Evolutionary conservation across 495 filamentous ascomycete species (phyloP), one percentile per base, ranked within the genome.

Genomic region (Tirmania nivea): DNA sequence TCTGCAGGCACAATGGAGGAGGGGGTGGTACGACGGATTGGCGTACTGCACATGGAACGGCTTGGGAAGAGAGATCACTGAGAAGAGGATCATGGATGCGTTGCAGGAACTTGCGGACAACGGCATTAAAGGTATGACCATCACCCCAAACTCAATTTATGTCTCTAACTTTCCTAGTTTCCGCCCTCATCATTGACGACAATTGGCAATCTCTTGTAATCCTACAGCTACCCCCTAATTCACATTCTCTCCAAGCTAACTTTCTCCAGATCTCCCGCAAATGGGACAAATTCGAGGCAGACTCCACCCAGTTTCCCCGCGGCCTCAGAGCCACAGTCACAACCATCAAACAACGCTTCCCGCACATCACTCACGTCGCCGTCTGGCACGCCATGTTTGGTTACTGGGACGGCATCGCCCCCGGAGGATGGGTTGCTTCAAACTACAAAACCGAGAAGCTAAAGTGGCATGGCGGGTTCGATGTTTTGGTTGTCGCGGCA

Each of bases 311-410:
- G 5, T 97, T 97, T 55, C 90, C 90, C 0, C 67, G 71, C 8
- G 90, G 90, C 2, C 68, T 97, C 10, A 79, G 78, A 58, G 70
- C 77, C 8, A 77, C 80, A 1, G 71, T 87, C 0, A 65, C 69
- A 14, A 68, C 73, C 5, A 87, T 96, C 52, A 79, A 84, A 9
- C 69, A 71, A 34, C 73, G 72, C 48, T 77, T 86, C 61, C 78
- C 77, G 14, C 78, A 78, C 54, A 83, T 97, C 49, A 71, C 80
- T 57, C 80, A 94, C 60, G 74, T 97, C 35, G 85, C 83, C 14
- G 88, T 97, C 10, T 97, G 90, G 90, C 90, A 97, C 69, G 83
- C 90, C 3, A 70, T 95, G n/a, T 65, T 93, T 14, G 88, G 90
- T 9, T 96, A 96, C 65, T 97, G 90, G 90, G 90, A 84, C 54